phyloP scores from a whole-genome alignment of 441 rosid genomes.

The Kokia cookei region DNA sequence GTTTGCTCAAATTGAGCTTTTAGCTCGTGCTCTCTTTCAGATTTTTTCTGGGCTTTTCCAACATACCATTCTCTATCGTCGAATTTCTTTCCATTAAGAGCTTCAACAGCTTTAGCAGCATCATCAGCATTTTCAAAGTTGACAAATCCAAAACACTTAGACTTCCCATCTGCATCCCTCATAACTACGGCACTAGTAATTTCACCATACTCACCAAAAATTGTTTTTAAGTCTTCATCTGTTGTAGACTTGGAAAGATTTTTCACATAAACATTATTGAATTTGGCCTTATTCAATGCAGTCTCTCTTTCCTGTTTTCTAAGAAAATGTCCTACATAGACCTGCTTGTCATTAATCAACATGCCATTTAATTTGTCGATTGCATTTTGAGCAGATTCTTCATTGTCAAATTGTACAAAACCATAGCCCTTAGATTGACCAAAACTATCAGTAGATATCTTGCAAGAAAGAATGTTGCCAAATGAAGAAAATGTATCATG shows the following conservation, averaged over 20 bases:
- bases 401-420: slow-evolving; percentile 57
- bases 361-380: slow-evolving; percentile 61
- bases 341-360: slow-evolving; percentile 71
- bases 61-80: slow-evolving; percentile 72
- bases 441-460: slow-evolving; percentile 48
- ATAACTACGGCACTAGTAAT: slow-evolving; percentile 62
- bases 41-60: slow-evolving; percentile 68
- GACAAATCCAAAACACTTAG: slow-evolving; percentile 72
- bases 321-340: slow-evolving; percentile 62
- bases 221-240: slow-evolving; percentile 54
- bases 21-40: slow-evolving; percentile 57
- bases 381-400: slow-evolving; percentile 57
- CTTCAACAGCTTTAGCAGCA: slow-evolving; percentile 59
- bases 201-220: slow-evolving; percentile 50
- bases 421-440: slow-evolving; percentile 75
- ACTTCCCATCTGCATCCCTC: slow-evolving; percentile 67
- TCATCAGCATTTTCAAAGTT: slow-evolving; percentile 58
- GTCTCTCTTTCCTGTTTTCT: slow-evolving; percentile 61
- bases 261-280: slow-evolving; percentile 61
- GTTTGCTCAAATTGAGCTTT: slow-evolving; percentile 54
- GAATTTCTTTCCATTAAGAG: slow-evolving; percentile 51
- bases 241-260: slow-evolving; percentile 49
- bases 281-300: slow-evolving; percentile 33
- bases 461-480: slow-evolving; percentile 62
- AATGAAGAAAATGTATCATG: slow-evolving; percentile 59